Conservation (phyloP, 2,329 filamentous ascomycete species). For the Pestalotiopsis sp. region DNA sequence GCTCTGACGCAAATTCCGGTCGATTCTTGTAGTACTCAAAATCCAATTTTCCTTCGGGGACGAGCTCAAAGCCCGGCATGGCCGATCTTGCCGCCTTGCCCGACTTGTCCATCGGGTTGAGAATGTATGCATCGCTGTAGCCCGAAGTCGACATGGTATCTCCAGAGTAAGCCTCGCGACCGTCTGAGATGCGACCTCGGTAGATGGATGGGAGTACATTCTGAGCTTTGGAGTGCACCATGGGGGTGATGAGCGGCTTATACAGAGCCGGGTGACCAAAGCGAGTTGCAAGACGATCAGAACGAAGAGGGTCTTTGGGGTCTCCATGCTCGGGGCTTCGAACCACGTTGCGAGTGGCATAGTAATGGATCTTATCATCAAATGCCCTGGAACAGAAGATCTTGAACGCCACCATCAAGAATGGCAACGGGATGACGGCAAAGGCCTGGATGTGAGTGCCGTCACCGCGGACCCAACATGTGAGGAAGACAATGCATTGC, state of each 20-base stretch:
- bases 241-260: conserved; percentile 85
- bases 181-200: conserved; percentile 72
- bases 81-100: conserved; percentile 41
- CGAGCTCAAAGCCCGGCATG: conserved; percentile 82
- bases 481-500: conserved; percentile 75
- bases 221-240: conserved; percentile 90
- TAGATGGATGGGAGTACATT: conserved; percentile 86
- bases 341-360: conserved; percentile 63
- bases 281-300: conserved; percentile 70
- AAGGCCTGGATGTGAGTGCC: conserved; percentile 62
- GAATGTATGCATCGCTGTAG: conserved; percentile 78
- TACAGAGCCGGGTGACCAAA: conserved; percentile 93
- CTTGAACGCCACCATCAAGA: conserved; percentile 83
- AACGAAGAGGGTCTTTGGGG: conserved; percentile 53
- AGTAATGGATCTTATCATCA: conserved; percentile 80
- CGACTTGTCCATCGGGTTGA: conserved; percentile 73
- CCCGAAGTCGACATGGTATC: conserved; percentile 62
- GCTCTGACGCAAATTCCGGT: conserved; percentile 82
- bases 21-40: conserved; percentile 91
- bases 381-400: conserved; percentile 75
- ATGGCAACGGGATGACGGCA: conserved; percentile 70
- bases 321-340: conserved; percentile 43
- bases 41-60: conserved; percentile 82
- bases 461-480: conserved; percentile 70
- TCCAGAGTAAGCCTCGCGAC: conserved; percentile 57